phyloP scores from a whole-genome alignment of 148 eudicot genomes.

The Suaeda aralocaspica region DNA sequence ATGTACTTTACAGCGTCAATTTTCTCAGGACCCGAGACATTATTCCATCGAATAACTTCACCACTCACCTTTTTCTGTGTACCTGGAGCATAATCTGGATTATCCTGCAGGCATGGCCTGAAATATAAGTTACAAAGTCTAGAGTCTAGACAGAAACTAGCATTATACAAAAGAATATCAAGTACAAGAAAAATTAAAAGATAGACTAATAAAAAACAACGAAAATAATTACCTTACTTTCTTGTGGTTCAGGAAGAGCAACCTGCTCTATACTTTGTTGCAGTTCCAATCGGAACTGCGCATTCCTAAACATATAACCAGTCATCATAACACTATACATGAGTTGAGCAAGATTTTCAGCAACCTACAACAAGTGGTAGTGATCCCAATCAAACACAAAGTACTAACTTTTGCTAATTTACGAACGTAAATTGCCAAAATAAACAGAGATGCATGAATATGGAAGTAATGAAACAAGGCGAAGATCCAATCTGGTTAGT shows the following conservation, averaged over 20 bases:
- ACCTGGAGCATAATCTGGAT: slow-evolving; percentile 76
- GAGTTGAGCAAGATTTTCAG: slow-evolving; percentile 93
- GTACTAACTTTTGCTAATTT: neutral
- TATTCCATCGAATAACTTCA: slow-evolving; percentile 83
- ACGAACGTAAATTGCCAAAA: neutral
- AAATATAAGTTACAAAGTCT: neutral
- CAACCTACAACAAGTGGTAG: slow-evolving; percentile 50
- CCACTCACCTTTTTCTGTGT: slow-evolving; percentile 82
- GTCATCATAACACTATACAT: slow-evolving; percentile 95
- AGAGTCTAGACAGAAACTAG: neutral
- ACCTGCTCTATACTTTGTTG: slow-evolving; percentile 85
- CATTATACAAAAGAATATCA: neutral
- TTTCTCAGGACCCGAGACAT: slow-evolving; percentile 74
- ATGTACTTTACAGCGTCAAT: slow-evolving; percentile 81
- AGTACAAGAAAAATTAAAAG: neutral
- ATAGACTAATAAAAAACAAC: no score
- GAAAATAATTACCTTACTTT: slow-evolving; percentile 42
- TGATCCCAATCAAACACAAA: slow-evolving; percentile 11
- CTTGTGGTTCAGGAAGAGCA: slow-evolving; percentile 74
- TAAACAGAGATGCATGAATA: slow-evolving; percentile 9
- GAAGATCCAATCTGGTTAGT: neutral
- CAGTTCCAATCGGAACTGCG: slow-evolving; percentile 72
- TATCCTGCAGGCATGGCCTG: slow-evolving; percentile 40
- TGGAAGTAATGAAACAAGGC: slow-evolving; percentile 16
- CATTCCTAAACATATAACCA: slow-evolving; percentile 93